These are phyloP conservation scores for sunflower (Helianthus annuus) DNA, from an alignment of 129 eudicot genomes.

Conservation along the genomic window DNA sequence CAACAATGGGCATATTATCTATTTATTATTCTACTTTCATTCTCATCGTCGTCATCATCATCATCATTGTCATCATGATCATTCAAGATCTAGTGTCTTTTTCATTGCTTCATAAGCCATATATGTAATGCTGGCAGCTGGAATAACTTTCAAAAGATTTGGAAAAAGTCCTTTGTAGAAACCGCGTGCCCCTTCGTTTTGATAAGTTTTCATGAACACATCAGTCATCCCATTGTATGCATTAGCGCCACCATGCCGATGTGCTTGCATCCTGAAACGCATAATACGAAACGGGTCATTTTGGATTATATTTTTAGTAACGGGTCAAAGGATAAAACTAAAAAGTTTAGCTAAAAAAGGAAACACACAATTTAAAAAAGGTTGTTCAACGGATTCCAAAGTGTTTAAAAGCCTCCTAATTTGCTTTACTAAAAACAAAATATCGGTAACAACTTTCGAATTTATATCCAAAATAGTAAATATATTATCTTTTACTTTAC, in stretches of 20 bases:
- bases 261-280: constrained; percentile 91
- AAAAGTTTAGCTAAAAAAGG: not conserved
- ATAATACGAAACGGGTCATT: not conserved
- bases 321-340: not conserved
- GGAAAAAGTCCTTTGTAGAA: constrained; percentile 97
- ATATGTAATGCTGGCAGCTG: constrained; percentile 96
- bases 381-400: not conserved
- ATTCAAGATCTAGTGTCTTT: constrained; percentile 82
- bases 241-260: constrained; percentile 36
- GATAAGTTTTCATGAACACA: constrained; percentile 70
- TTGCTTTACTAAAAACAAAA: not conserved
- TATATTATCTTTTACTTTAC: not conserved
- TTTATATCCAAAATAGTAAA: not conserved
- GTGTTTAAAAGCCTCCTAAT: not conserved
- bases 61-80: constrained; percentile 17
- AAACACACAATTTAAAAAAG: not conserved
- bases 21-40: constrained; percentile 27
- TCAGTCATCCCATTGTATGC: constrained; percentile 73
- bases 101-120: constrained; percentile 92
- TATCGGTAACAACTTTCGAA: not conserved
- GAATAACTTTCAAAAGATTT: constrained; percentile 91
- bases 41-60: constrained; percentile 24
- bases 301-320: not conserved
- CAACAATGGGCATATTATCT: constrained; percentile 27
- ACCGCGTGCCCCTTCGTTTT: constrained; percentile 76